These are phyloP conservation scores for Emiliania huxleyi DNA, from an alignment of 78 protist genomes.

Conservation along the genomic window DNA sequence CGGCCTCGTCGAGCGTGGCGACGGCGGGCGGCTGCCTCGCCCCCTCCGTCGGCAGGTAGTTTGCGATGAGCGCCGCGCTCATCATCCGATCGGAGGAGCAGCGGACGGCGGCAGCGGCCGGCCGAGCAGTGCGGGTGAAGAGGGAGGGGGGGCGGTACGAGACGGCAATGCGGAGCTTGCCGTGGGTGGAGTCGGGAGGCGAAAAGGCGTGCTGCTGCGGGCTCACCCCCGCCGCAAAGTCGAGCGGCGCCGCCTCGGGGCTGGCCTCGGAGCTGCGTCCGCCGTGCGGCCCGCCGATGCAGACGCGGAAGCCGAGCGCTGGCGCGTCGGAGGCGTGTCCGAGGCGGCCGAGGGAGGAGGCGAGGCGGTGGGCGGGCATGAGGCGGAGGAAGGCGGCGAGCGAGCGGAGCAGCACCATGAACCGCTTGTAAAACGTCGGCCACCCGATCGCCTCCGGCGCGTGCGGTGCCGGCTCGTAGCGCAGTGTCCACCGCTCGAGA, in stretches of 20 bases:
- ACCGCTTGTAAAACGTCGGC: background rate
- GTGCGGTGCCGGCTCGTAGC: background rate
- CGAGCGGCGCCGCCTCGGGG: background rate
- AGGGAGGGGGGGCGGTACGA: background rate
- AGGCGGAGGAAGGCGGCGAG: background rate
- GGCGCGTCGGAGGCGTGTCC: background rate
- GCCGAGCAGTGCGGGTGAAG: background rate
- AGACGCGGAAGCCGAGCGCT: background rate
- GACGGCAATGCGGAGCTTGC: background rate
- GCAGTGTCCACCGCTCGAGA: background rate
- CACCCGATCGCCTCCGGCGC: background rate
- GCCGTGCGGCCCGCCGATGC: background rate
- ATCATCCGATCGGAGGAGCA: background rate
- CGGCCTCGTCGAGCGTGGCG: background rate
- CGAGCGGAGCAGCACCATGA: background rate
- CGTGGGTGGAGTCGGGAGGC: background rate
- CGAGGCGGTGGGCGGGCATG: background rate
- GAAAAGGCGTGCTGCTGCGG: background rate
- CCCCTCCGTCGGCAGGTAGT: background rate
- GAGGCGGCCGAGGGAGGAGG: background rate
- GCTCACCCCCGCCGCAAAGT: background rate
- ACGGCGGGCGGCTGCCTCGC: background rate
- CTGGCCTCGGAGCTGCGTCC: background rate
- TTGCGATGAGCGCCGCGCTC: background rate
- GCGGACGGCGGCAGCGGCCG: background rate